Conservation (phyloP, 345 rosid species). For the Tarenaya hassleriana region DNA sequence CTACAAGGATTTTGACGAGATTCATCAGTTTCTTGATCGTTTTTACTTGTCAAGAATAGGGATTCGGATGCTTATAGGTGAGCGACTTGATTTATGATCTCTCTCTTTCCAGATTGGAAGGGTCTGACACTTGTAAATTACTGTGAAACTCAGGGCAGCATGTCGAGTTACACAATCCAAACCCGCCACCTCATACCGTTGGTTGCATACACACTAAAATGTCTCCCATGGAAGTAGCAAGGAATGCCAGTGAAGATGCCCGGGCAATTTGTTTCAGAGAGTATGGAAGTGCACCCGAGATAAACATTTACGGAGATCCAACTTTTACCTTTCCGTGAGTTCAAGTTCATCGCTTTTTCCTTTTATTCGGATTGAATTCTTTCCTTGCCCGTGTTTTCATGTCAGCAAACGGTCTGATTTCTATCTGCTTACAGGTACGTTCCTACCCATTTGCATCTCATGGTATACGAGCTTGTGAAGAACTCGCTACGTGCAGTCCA, state of each 20-base stretch:
- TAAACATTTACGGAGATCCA: conserved; percentile 82
- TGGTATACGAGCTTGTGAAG: conserved; percentile 94
- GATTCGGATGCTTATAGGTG: conserved; percentile 91
- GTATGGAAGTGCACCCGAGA: conserved; percentile 81
- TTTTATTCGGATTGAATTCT: neutral
- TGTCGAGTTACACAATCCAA: conserved; percentile 39
- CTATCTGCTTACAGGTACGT: conserved; percentile 49
- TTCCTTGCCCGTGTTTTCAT: too few species aligned
- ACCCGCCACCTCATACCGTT: conserved; percentile 70
- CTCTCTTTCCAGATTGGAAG: neutral
- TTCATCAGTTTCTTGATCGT: conserved; percentile 90
- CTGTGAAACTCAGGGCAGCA: too few species aligned
- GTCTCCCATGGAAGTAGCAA: conserved; percentile 25
- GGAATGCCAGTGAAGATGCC: conserved; percentile 87
- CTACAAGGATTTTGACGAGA: conserved; percentile 64
- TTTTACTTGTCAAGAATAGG: conserved; percentile 94
- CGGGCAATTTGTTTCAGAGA: conserved; percentile 75
- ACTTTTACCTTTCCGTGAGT: conserved; percentile 93
- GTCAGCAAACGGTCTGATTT: conserved; percentile 3
- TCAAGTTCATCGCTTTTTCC: neutral
- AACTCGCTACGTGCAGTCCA: conserved; percentile 94
- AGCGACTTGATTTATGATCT: neutral
- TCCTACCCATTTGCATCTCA: conserved; percentile 85
- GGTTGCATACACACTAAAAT: conserved; percentile 25
- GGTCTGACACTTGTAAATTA: neutral